A percentile compares a stretch with the other conserved stretches of the same genome.
phyloP scores from a whole-genome alignment of 208 protist species.

The Acanthamoeba culbertsoni region DNA sequence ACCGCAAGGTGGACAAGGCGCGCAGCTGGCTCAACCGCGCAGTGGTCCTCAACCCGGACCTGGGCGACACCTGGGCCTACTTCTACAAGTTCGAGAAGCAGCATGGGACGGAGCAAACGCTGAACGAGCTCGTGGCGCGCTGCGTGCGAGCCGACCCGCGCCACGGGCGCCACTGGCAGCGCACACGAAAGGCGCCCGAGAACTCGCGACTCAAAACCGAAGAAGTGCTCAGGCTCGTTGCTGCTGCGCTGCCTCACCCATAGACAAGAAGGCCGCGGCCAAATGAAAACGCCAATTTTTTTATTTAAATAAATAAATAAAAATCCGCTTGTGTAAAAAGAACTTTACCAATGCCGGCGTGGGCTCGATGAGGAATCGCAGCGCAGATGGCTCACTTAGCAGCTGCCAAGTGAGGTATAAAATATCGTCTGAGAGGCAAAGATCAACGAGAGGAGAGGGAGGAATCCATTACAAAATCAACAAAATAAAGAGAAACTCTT shows the following conservation, averaged over 20 bases:
- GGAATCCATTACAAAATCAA: neutral
- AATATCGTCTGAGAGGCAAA: too few relatives aligned
- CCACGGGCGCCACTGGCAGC: neutral
- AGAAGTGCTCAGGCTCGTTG: constrained; percentile 11
- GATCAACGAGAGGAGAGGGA: too few relatives aligned
- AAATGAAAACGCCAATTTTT: too few relatives aligned
- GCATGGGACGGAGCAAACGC: constrained; percentile 71
- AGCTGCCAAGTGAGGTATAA: too few relatives aligned
- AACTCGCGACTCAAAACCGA: constrained; percentile 21
- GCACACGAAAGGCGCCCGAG: neutral
- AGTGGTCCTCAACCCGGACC: constrained; percentile 78
- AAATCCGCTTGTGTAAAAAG: too few relatives aligned
- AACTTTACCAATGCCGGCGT: too few relatives aligned
- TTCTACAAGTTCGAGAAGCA: constrained; percentile 86
- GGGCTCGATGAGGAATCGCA: too few relatives aligned
- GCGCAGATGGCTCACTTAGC: too few relatives aligned
- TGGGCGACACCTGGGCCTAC: constrained; percentile 89
- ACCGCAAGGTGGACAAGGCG: constrained; percentile 86
- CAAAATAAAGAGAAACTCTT: neutral
- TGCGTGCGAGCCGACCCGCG: constrained; percentile 27
- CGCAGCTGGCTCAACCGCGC: constrained; percentile 85
- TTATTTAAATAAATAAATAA: neutral
- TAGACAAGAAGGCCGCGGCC: neutral
- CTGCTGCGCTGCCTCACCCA: neutral
- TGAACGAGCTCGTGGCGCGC: neutral